Conservation (phyloP, 495 filamentous ascomycete species). For the Choiromyces venosus region DNA sequence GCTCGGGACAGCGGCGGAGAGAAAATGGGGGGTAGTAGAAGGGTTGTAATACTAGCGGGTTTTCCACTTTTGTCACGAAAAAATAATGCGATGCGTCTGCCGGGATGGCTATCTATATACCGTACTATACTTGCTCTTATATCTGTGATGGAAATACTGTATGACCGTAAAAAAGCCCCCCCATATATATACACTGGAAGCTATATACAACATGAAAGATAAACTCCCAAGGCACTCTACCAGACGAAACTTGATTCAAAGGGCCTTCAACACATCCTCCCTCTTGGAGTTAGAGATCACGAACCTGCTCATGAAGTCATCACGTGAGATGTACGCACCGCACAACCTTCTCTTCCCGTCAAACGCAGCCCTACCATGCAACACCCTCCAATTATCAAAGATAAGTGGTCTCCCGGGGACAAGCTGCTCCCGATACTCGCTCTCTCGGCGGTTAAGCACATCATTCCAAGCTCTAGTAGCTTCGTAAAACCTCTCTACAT, state of each 20-base stretch:
- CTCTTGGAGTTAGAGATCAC: conserved; percentile 62
- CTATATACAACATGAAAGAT: neutral
- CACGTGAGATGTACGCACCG: conserved; percentile 73
- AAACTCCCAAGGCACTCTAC: neutral
- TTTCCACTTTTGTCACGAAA: neutral
- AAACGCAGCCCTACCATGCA: conserved; percentile 78
- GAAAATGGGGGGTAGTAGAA: neutral
- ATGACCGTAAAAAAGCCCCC: neutral
- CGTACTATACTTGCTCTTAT: neutral
- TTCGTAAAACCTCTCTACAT: conserved; percentile 61
- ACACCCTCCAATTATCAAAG: conserved; percentile 92
- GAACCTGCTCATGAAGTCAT: conserved; percentile 77
- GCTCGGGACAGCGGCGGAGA: neutral
- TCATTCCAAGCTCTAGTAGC: conserved; percentile 64
- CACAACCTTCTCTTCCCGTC: conserved; percentile 79
- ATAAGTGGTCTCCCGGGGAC: conserved; percentile 72
- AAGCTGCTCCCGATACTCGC: conserved; percentile 70
- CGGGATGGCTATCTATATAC: neutral
- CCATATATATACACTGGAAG: neutral
- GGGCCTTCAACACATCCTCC: conserved; percentile 49
- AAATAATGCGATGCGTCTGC: neutral
- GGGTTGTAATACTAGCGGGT: neutral
- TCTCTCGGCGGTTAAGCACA: conserved; percentile 52
- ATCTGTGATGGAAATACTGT: neutral
- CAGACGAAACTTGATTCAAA: conserved; percentile 6